These are phyloP conservation scores for Lactifluus subvellereus DNA, from an alignment of 768 basidiomycete genomes.

Conservation along the genomic window DNA sequence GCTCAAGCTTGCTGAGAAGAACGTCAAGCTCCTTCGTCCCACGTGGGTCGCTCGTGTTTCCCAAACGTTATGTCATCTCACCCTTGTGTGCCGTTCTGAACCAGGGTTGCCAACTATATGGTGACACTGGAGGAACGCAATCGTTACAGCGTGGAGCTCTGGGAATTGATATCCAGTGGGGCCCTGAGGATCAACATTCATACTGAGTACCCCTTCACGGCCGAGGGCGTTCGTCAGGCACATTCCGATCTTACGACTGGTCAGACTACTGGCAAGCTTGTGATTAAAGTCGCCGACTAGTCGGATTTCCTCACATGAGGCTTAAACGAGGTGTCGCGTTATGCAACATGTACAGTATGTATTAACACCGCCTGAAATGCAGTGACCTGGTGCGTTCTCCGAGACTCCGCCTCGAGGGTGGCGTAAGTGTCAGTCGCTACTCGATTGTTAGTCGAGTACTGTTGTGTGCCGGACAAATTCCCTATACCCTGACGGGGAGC, in stretches of 20 bases:
- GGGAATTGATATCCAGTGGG: slow-evolving; percentile 52
- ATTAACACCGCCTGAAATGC: slow-evolving; percentile 25
- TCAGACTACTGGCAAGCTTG: slow-evolving; percentile 78
- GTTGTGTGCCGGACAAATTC: not conserved
- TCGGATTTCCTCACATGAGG: slow-evolving; percentile 32
- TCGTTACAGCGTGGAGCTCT: slow-evolving; percentile 61
- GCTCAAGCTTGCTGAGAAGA: slow-evolving; percentile 72
- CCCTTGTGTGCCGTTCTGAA: slow-evolving; percentile 2
- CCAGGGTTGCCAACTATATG: slow-evolving; percentile 66
- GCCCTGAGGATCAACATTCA: slow-evolving; percentile 60
- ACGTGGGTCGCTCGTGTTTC: slow-evolving; percentile 42
- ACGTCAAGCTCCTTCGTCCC: slow-evolving; percentile 73
- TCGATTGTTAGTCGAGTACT: not conserved
- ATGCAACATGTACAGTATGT: slow-evolving; percentile 39
- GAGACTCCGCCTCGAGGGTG: slow-evolving; percentile 8
- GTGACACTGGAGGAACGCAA: slow-evolving; percentile 67
- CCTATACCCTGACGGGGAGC: slow-evolving; percentile 19
- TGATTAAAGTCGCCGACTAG: slow-evolving; percentile 54
- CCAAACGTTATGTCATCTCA: not conserved
- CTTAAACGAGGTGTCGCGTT: slow-evolving; percentile 39
- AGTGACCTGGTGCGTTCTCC: not conserved
- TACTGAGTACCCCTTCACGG: slow-evolving; percentile 79
- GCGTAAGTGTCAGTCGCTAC: slow-evolving; percentile 2
- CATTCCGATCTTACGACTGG: slow-evolving; percentile 75
- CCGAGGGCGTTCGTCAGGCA: slow-evolving; percentile 68